Percentiles rank a stretch among this genome's conserved stretches.
phyloP scores from a whole-genome alignment of 1,284 basidiomycete species.

The Apiotrichum domesticum region DNA sequence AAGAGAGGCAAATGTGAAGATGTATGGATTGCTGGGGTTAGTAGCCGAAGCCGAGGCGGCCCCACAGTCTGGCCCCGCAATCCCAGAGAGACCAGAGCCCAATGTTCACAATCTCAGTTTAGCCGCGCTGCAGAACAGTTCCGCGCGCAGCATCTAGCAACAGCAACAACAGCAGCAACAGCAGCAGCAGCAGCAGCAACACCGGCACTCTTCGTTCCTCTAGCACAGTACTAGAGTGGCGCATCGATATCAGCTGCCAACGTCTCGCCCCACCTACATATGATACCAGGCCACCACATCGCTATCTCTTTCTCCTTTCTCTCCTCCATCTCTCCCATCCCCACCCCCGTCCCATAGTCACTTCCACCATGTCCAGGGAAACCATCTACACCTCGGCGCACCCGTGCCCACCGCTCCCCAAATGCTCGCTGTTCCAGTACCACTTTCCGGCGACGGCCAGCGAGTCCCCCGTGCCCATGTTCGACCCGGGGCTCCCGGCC shows the following conservation, averaged over 20 bases:
- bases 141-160: too few relatives aligned
- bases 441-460: background rate
- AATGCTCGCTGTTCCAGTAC: conserved; percentile 28
- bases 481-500: conserved; percentile 47
- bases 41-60: background rate
- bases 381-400: conserved; percentile 26
- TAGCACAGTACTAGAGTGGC: too few relatives aligned
- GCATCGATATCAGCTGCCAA: too few relatives aligned
- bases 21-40: background rate
- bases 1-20: too few relatives aligned
- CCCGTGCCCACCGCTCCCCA: conserved; percentile 31
- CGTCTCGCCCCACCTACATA: too few relatives aligned
- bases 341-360: background rate
- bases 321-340: background rate
- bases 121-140: too few relatives aligned
- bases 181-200: too few relatives aligned
- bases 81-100: too few relatives aligned
- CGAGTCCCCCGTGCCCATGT: conserved; percentile 7
- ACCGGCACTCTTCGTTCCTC: too few relatives aligned
- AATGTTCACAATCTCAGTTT: too few relatives aligned
- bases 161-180: too few relatives aligned
- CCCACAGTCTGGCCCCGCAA: background rate
- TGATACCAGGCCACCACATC: background rate
- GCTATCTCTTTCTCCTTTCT: background rate
- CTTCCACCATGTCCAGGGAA: background rate